Percentiles rank a stretch among this genome's conserved stretches.
These are phyloP conservation scores for Coniferiporia sulphurascens DNA, from an alignment of 1,284 basidiomycete species.

Conservation along the genomic window DNA sequence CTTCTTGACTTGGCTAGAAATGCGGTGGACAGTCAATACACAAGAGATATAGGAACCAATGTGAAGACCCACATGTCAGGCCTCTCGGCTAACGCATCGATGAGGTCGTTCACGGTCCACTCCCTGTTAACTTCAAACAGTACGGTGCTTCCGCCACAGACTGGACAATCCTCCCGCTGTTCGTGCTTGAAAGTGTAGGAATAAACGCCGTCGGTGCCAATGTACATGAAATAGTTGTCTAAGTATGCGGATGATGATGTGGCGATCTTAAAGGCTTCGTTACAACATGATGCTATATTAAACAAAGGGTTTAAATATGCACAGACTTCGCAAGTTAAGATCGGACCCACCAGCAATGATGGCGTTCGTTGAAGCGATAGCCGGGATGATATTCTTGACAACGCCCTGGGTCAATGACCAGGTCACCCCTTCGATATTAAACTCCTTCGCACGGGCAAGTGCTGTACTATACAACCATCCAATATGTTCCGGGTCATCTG, in stretches of 20 bases:
- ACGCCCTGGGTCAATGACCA: constrained; percentile 98
- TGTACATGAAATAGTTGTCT: constrained; percentile 98
- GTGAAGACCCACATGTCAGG: constrained; percentile 73
- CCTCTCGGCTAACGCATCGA: constrained; percentile 79
- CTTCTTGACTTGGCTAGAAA: constrained; percentile 83
- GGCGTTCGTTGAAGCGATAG: constrained; percentile 94
- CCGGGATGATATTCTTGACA: constrained; percentile 99
- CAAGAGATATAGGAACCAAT: constrained; percentile 7
- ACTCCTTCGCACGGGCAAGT: constrained; percentile 77
- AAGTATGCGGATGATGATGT: constrained; percentile 92
- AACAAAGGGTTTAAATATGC: background rate
- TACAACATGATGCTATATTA: constrained; percentile 86
- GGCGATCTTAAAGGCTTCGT: constrained; percentile 98
- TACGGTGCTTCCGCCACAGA: constrained; percentile 89
- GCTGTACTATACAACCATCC: constrained; percentile 88
- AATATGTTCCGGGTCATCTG: constrained; percentile 96
- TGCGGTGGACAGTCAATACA: constrained; percentile 3
- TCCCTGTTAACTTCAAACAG: constrained; percentile 65
- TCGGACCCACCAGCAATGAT: constrained; percentile 78
- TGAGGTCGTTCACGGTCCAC: constrained; percentile 77
- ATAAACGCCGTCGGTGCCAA: constrained; percentile 95
- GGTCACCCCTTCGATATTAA: constrained; percentile 96
- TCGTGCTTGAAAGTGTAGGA: constrained; percentile 98
- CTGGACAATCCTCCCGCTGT: constrained; percentile 89
- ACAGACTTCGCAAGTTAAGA: background rate